These are phyloP conservation scores for Fusarium luffae DNA, from an alignment of 2,329 filamentous ascomycete species.

Conservation along the genomic window DNA sequence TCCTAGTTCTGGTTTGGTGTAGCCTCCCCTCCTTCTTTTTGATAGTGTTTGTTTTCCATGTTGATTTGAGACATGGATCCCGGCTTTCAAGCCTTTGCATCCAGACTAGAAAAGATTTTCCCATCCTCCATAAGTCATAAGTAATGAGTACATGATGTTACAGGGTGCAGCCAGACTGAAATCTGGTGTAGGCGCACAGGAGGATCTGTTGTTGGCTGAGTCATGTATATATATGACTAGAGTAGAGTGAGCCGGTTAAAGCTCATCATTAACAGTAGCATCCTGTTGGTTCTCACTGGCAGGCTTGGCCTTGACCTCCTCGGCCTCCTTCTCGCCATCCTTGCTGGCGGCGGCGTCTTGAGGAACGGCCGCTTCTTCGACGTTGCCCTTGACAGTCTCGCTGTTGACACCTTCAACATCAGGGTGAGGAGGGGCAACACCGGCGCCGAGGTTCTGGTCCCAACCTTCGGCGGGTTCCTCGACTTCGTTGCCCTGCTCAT, in stretches of 20 bases:
- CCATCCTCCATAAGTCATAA: conserved; percentile 42
- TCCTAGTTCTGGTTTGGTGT: conserved; percentile 29
- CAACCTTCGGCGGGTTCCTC: conserved; percentile 55
- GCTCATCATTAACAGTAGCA: conserved; percentile 59
- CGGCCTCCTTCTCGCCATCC: conserved; percentile 69
- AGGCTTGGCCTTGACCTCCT: conserved; percentile 67
- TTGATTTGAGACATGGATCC: conserved; percentile 11
- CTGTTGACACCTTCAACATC: conserved; percentile 70
- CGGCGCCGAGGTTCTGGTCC: conserved; percentile 51
- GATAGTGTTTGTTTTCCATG: conserved; percentile 21
- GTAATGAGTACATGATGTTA: conserved; percentile 46
- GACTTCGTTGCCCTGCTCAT: conserved; percentile 84
- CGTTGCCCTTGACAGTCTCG: conserved; percentile 62
- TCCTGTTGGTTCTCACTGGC: conserved; percentile 72
- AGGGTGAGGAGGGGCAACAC: conserved; percentile 68
- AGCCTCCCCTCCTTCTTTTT: conserved; percentile 32
- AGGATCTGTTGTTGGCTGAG: background rate
- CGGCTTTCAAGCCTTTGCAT: conserved; percentile 15
- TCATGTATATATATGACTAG: background rate
- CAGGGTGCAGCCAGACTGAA: conserved; percentile 22
- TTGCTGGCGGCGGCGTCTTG: conserved; percentile 60
- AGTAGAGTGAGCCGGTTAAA: conserved; percentile 41
- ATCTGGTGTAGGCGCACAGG: background rate
- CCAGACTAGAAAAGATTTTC: conserved; percentile 14
- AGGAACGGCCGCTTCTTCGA: conserved; percentile 48